Base-by-base conservation (phyloP, 305 asterid species). In the Caryopteris hybrid region DNA sequence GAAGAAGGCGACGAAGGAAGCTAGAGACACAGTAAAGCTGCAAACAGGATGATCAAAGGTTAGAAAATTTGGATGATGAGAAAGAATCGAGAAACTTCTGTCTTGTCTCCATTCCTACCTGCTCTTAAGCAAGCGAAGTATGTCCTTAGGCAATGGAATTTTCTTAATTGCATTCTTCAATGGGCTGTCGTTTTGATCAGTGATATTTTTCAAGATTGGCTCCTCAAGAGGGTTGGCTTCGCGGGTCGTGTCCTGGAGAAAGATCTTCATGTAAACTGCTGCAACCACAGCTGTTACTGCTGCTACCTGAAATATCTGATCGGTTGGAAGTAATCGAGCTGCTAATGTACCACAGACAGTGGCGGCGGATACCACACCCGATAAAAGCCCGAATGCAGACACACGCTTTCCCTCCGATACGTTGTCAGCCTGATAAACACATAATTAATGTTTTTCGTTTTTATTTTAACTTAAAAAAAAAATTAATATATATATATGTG, bases 321-420 rank as follows among this genome's bases (percentile, higher is more conserved):
- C 64, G 12, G 81, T 81, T 38, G 91, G 83, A 62, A 83, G 86
- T 42, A 85, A 47, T n/a, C 87, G 86, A 55, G 90, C 89, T 0
- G 82, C 64, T 54, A 85, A 63, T 64, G 95, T 87, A 22, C 91
- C 89, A 41, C 80, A 75, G 41, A 87, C 81, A 21, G 73, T 79
- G 38, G 89, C 91, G 4, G 80, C 95, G 2, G 89, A 70, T 2
- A 84, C 81, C 47, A 83, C 86, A 4, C 95, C 88, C 10, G 86
- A 76, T 61, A 85, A 74, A 8, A 87, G 55, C 21, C 95, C 89
- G 13, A 87, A 80, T 13, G 85, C 89, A 10, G 86, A 69, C 8
- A 84, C 88, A 8, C 89, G 91, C 61, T 83, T 87, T 27, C 50
- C 82, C 74, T 68, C 84, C 0, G 88, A 69, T 57, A 83, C 83